A percentile compares a stretch with the other conserved stretches of the same genome.
Conservation (phyloP, 176 grass and related monocot species). For the Raddia distichophylla region DNA sequence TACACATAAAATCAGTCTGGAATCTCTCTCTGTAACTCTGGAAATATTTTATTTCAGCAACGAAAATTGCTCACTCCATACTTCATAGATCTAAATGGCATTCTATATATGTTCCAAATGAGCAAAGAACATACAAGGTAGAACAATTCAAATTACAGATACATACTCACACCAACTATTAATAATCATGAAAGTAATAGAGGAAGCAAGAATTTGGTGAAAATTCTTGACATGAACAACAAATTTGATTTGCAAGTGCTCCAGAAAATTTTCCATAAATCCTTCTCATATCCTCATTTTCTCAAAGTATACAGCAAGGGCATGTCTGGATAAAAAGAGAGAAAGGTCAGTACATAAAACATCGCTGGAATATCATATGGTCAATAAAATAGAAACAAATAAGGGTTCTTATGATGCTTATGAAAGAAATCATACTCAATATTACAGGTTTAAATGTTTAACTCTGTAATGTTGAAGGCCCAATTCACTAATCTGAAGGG, state of each 20-base stretch:
- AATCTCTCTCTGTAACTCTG: neutral
- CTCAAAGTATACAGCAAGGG: slow-evolving; percentile 58
- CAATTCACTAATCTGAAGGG: neutral
- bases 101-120: slow-evolving; percentile 30
- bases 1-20: neutral
- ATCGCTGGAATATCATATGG: neutral
- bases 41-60: slow-evolving; percentile 25
- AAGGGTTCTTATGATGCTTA: slow-evolving; percentile 5
- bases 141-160: slow-evolving; percentile 32
- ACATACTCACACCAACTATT: slow-evolving; percentile 44
- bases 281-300: neutral
- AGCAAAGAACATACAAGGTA: slow-evolving; percentile 17
- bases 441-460: neutral
- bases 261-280: slow-evolving; percentile 31
- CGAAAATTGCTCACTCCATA: slow-evolving; percentile 28
- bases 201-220: neutral
- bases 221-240: slow-evolving; percentile 19
- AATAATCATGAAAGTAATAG: slow-evolving; percentile 27
- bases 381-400: neutral
- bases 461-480: neutral
- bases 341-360: slow-evolving; percentile 10
- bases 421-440: neutral
- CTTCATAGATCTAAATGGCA: slow-evolving; percentile 32
- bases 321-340: slow-evolving; percentile 52
- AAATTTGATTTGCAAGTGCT: slow-evolving; percentile 28